Evolutionary conservation across 805 yeast species (phyloP).

Genomic region (Kregervanrija pseudodelftensis): DNA sequence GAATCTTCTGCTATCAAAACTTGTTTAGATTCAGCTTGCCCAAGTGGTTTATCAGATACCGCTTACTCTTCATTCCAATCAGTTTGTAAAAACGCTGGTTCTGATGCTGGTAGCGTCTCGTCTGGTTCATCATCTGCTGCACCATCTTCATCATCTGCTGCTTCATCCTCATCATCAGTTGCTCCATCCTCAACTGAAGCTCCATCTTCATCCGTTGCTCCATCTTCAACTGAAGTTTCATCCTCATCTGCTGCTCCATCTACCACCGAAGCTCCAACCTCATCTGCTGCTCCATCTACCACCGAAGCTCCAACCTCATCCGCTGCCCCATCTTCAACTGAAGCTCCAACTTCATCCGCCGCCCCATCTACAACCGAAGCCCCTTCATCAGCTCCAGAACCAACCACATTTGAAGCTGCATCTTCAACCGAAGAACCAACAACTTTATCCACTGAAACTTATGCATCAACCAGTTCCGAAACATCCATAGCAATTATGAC

Average conservation of each 20-base stretch:
- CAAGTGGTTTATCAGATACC: constrained; percentile 46
- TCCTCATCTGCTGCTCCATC: constrained; percentile 17
- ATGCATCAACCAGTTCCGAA: constrained; percentile 13
- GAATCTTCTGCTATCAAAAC: constrained; percentile 45
- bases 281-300: constrained; percentile 18
- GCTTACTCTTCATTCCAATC: constrained; percentile 55
- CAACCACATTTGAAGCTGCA: constrained; percentile 3
- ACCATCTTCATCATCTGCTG: constrained; percentile 25
- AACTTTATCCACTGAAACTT: constrained; percentile 4
- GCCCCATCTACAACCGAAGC: constrained; percentile 13
- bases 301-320: constrained; percentile 18
- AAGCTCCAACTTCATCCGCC: constrained; percentile 15
- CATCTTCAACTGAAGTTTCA: constrained; percentile 14
- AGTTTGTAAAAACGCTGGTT: constrained; percentile 44
- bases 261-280: constrained; percentile 11
- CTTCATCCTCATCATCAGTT: constrained; percentile 26
- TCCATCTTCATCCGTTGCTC: constrained; percentile 16
- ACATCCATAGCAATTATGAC: constrained; percentile 1
- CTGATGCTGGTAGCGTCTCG: constrained; percentile 18
- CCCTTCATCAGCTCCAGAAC: constrained; percentile 11
- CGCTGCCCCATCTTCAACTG: constrained; percentile 9
- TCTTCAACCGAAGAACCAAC: constrained; percentile 1
- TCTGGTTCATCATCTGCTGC: constrained; percentile 24
- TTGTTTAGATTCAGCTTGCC: constrained; percentile 68
- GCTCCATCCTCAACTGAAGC: constrained; percentile 22